Conservation (phyloP, 495 filamentous ascomycete genomes). For the Neurospora pannonica region DNA sequence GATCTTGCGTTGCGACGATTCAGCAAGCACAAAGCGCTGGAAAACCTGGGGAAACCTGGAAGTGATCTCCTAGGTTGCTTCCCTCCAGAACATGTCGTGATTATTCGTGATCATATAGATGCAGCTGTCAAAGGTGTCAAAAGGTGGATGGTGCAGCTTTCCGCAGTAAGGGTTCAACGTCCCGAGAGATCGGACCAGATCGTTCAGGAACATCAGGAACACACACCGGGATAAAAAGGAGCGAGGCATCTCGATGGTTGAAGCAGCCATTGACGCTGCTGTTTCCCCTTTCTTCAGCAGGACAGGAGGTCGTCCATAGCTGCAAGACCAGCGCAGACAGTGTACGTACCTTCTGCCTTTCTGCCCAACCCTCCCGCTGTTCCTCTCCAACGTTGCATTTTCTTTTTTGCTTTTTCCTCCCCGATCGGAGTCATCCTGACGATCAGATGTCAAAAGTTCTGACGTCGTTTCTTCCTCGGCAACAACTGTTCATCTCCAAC, state of each 20-base stretch:
- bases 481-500: not conserved
- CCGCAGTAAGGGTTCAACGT: not conserved
- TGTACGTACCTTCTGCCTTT: not conserved
- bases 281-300: not conserved
- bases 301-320: not conserved
- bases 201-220: not conserved
- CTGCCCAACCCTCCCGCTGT: not conserved
- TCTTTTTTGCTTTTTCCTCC: not conserved
- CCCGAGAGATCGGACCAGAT: not conserved
- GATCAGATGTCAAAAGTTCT: not conserved
- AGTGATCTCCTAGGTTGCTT: not conserved
- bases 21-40: not conserved
- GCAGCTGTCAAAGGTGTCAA: not conserved
- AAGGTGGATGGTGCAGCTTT: not conserved
- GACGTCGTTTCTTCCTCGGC: not conserved
- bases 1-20: not conserved
- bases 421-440: not conserved
- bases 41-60: not conserved
- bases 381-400: not conserved
- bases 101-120: not conserved
- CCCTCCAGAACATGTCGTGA: not conserved
- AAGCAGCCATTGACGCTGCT: not conserved
- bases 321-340: not conserved
- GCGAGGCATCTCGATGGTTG: not conserved
- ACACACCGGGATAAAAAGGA: not conserved